These are phyloP conservation scores for Calcarisporium arbuscula DNA, from an alignment of 2,329 filamentous ascomycete species.

Conservation along the genomic window DNA sequence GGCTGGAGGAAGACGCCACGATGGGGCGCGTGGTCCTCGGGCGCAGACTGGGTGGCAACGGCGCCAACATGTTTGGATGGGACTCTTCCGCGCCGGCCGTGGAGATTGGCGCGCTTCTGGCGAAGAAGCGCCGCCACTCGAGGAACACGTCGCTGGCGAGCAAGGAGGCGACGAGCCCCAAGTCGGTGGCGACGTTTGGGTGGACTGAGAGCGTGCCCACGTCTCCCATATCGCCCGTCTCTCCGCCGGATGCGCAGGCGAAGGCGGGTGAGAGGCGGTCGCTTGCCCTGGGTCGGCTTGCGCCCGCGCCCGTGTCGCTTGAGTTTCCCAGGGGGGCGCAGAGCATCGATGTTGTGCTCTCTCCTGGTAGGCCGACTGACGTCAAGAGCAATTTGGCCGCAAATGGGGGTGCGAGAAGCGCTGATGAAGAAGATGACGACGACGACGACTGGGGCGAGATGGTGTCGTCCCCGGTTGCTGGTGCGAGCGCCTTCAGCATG, in stretches of 20 bases:
- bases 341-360: no score
- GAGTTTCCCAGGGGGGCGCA: no score
- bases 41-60: constrained; percentile 31
- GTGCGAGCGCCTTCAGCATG: no score
- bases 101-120: constrained; percentile 34
- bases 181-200: constrained; percentile 22
- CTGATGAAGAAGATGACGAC: constrained; percentile 31
- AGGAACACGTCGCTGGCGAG: constrained; percentile 17
- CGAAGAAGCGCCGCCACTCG: constrained; percentile 16
- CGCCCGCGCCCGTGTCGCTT: no score
- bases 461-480: no score
- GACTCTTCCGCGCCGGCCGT: constrained; percentile 46
- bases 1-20: constrained; percentile 61
- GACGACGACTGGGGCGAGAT: constrained; percentile 59
- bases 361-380: no score
- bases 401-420: no score
- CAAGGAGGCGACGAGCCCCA: constrained; percentile 18
- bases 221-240: no score
- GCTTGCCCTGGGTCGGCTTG: no score
- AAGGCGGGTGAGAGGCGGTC: no score
- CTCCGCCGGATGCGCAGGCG: no score
- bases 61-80: constrained; percentile 55
- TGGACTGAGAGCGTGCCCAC: constrained; percentile 9
- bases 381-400: no score
- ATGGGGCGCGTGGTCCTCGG: constrained; percentile 39